Evolutionary conservation across 495 filamentous ascomycete genomes (phyloP), one percentile per base, ranked within the genome.

Genomic region (Neurospora cerealis): DNA sequence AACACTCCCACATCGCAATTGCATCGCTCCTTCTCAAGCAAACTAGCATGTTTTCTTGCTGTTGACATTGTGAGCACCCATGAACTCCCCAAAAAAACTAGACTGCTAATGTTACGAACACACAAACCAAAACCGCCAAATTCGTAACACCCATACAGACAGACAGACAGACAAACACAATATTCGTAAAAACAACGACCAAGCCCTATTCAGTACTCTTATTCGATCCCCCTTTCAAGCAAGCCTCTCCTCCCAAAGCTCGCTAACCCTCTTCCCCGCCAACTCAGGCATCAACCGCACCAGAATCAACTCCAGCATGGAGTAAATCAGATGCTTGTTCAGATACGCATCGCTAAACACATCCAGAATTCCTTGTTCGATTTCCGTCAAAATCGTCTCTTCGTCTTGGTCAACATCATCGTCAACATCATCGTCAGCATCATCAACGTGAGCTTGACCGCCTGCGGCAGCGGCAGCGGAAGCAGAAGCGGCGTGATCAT

Each of bases 321-420:
- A 84, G 76, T 95, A 96, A 60, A 95, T 80, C 11, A 99, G 82
- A 80, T 98, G 94, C 81, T 92, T 95, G 83, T 98, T 98, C 80
- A 92, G 89, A 82, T 97, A 98, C 13, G 86, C 87, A 80, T 97
- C 93, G 3, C 86, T 87, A 78, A 97, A 92, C 19, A 93, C 83
- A 76, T 93, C 91, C 24, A 98, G 86, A 34, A 92, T 83, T 72
- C 78, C 80, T 69, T 84, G 79, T 69, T 86, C 89, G 42, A 91
- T 84, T 76, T 88, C 83, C 54, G 71, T 74, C 37, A 86, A 70
- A 8, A 82, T 80, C 69, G 79, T 78, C 42, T 81, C 78, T 42
- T 83, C 81, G 13, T 85, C 82, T 21, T 8, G 42, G 42, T n/a
- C 17, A 28, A 28, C 24, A n/a, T 21, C 75, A 60, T 77, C 73